Base-by-base conservation (phyloP, 306 rosid genomes). In the Ziziphus jujuba region DNA sequence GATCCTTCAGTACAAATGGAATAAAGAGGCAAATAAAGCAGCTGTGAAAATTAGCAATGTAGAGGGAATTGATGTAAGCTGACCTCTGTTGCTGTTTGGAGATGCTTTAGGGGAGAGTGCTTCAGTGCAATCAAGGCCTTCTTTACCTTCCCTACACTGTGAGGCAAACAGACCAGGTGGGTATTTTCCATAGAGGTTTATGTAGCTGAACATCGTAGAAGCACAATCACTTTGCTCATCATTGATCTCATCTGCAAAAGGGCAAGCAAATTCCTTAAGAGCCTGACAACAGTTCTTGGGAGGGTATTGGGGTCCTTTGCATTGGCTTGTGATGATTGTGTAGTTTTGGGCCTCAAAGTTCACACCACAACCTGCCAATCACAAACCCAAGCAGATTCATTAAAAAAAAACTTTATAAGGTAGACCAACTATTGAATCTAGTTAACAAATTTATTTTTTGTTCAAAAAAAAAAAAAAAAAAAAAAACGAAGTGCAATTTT, bases 231-330 rank as follows among this genome's bases (percentile, higher is more conserved):
- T 83, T 53, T 77, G 56, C 61, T 48, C 5, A 73, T 90, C 91
- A 34, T 69, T 81, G 0, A 93, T 60, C 0, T 74, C 68, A 1
- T 67, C 75, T 0, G 60, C 47, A n/a, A 77, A 78, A 23, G 95
- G 90, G 72, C 99, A 93, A 9, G 92, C 84, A 63, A 93, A 93
- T 59, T 88, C 89, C 90, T 90, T 88, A 47, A 93, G 74, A 4
- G 99, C 97, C 0, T 74, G 50, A 71, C 99, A 90, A 43, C 99
- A 93, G 16, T 54, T 34, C 57, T 74, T 72, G 1, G 96, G 49
- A 49, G 90, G 90, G 69, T 86, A 93, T 58, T 69, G 73, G 0
- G 99, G 99, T 20, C 99, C 99, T 75, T 93, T 93, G 81, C 99
- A 93, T 52, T 82, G 84, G 83, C 89, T 87, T 72, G 99, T 93